Evolutionary conservation across 257 asterid species (phyloP).

Genomic region (Solanum microdontum): DNA sequence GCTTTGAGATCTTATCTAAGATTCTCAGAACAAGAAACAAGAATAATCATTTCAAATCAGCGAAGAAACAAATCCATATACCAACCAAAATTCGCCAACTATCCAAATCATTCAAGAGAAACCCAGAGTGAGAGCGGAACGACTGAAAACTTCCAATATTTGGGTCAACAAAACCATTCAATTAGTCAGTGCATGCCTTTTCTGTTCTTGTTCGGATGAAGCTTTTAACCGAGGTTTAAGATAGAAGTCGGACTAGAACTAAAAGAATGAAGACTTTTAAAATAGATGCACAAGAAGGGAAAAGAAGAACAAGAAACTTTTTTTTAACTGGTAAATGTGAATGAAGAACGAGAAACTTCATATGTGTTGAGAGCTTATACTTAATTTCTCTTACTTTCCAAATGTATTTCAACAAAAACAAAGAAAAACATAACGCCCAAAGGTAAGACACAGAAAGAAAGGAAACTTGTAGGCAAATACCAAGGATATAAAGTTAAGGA

Average conservation of each 20-base stretch:
- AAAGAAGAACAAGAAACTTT: not conserved
- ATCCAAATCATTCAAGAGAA: not conserved
- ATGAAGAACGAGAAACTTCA: not conserved
- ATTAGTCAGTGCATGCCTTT: not conserved
- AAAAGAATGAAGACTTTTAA: not conserved
- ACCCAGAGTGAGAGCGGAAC: not conserved
- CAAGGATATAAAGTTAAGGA: not conserved
- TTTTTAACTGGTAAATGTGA: not conserved
- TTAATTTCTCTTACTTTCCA: not conserved
- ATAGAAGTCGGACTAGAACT: not conserved
- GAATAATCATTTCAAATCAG: not conserved
- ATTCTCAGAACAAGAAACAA: not conserved
- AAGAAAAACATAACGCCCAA: not conserved
- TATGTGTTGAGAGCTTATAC: not conserved
- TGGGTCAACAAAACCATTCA: not conserved
- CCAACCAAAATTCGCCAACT: not conserved
- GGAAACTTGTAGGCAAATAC: not conserved
- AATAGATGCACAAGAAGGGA: not conserved
- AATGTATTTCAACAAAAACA: not conserved
- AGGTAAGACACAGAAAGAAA: not conserved
- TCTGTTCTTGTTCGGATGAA: not conserved
- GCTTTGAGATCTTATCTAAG: not conserved
- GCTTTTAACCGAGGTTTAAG: not conserved
- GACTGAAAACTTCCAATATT: not conserved
- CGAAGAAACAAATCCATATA: not conserved